Evolutionary conservation across 176 grass and related monocot genomes (phyloP), one percentile per base, ranked within the genome.

Genomic region (Ampelocalamus luodianensis): DNA sequence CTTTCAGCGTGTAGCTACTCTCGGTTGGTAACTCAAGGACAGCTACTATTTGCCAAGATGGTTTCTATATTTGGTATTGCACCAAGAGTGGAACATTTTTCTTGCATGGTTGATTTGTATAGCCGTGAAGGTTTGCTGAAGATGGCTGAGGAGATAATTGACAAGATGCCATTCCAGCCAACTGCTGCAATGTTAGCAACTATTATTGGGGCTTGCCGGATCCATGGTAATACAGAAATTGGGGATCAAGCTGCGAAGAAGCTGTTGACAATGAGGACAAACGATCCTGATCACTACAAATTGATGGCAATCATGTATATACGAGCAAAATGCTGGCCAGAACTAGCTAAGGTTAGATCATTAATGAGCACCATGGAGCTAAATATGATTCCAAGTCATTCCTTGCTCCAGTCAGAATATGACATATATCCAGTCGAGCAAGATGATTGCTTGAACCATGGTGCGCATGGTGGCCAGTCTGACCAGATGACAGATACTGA

Each of bases 101-200:
- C 88, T 82, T 90, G 88, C 65, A 90, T 86, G 88, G 79, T 94
- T 34, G 90, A 94, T 90, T 68, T 94, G 66, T 90, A 90, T 65
- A 62, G 84, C 67, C 84, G 85, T 61, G 87, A 91, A 79, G 92
- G 90, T 83, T 72, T 90, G 65, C 74, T 92, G 66, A 81, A 61
- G 54, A 92, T 80, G 82, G 85, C 92, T 61, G 87, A 89, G 68
- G 87, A 85, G 73, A 83, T 90, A 43, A 84, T 92, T 45, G 49
- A 86, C 9, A 82, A 85, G 53, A 89, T 84, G 81, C 90, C 92
- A 53, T 48, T 87, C 42, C 87, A 63, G 15, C 87, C 92, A 50
- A 94, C 90, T 58, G 85, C 90, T 72, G 92, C 92, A 34, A 94
- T 92, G 85, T 77, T 89, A 86, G 92, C 92, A 43, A 89, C 90